These are phyloP conservation scores for Falciphora oryzae DNA, from an alignment of 2,329 filamentous ascomycete species.

Conservation along the genomic window DNA sequence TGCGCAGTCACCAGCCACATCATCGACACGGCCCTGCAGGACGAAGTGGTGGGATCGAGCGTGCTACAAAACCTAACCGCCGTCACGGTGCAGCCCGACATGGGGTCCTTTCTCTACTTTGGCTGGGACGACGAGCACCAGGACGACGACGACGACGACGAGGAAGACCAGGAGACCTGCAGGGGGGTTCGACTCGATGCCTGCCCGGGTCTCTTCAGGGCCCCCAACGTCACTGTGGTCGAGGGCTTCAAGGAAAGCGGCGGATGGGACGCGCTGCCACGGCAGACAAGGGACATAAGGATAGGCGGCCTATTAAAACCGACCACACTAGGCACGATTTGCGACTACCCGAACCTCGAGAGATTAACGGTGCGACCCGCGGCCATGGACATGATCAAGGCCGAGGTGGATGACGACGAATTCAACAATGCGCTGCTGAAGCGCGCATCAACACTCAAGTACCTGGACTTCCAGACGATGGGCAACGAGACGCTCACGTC, in stretches of 20 bases:
- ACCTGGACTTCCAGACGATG: slow-evolving; percentile 7
- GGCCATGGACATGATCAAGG: slow-evolving; percentile 42
- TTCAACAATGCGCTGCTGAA: slow-evolving; percentile 8
- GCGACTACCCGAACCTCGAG: slow-evolving; percentile 9
- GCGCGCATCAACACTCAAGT: slow-evolving; percentile 7
- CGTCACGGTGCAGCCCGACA: slow-evolving; percentile 8
- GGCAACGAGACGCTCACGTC: slow-evolving; percentile 8
- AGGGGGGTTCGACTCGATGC: slow-evolving; percentile 6
- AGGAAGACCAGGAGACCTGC: slow-evolving; percentile 3
- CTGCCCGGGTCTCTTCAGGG: slow-evolving; percentile 8
- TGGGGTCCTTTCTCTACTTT: slow-evolving; percentile 6
- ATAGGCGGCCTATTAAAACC: slow-evolving; percentile 3
- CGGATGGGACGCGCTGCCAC: slow-evolving; percentile 5
- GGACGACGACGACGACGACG: slow-evolving; percentile 3
- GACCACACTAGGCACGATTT: slow-evolving; percentile 6
- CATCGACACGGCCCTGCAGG: slow-evolving; percentile 9
- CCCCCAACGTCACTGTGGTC: slow-evolving; percentile 7
- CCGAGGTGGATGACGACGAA: slow-evolving; percentile 6
- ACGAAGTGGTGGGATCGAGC: slow-evolving; percentile 3
- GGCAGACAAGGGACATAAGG: not conserved
- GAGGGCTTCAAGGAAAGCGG: slow-evolving; percentile 10
- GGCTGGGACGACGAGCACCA: slow-evolving; percentile 7
- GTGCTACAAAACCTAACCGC: slow-evolving; percentile 9
- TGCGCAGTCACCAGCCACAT: slow-evolving; percentile 6
- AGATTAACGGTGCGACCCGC: slow-evolving; percentile 38